Conservation (phyloP, 2,329 filamentous ascomycete species). For the Fragosphaeria purpurea region DNA sequence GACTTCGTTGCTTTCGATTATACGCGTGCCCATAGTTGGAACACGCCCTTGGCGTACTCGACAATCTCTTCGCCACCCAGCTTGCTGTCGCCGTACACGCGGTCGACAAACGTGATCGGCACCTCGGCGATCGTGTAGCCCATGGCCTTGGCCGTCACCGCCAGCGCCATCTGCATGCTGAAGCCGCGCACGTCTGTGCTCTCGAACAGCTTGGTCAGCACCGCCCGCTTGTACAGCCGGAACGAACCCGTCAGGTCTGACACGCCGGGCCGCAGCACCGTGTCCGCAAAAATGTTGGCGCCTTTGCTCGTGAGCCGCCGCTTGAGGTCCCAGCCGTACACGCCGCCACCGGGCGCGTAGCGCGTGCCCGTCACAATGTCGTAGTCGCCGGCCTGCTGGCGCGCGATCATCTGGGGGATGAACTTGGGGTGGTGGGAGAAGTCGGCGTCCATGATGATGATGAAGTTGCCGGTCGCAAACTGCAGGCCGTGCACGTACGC, state of each 20-base stretch:
- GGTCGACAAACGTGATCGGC: constrained; percentile 91
- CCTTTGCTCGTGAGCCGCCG: constrained; percentile 74
- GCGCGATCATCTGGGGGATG: constrained; percentile 84
- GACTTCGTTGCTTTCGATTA: not conserved
- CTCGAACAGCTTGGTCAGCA: constrained; percentile 80
- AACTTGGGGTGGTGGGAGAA: constrained; percentile 99
- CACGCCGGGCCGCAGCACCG: constrained; percentile 82
- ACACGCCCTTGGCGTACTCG: constrained; percentile 82
- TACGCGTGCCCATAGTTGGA: constrained; percentile 51
- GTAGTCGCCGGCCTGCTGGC: constrained; percentile 67
- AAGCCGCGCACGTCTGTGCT: constrained; percentile 95
- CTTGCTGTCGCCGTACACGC: constrained; percentile 87
- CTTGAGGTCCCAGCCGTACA: constrained; percentile 95
- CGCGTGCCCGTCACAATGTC: constrained; percentile 96
- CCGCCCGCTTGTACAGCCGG: constrained; percentile 82
- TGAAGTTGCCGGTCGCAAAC: constrained; percentile 83
- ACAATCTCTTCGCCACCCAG: constrained; percentile 92
- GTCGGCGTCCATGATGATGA: constrained; percentile 99
- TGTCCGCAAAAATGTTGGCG: constrained; percentile 93
- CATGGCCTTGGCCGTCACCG: constrained; percentile 94
- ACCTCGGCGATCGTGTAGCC: constrained; percentile 90
- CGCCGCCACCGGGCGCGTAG: constrained; percentile 81
- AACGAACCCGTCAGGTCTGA: constrained; percentile 95
- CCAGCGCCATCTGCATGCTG: constrained; percentile 99
- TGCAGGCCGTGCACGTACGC: constrained; percentile 93